Percentiles rank a stretch among this genome's conserved stretches.
Evolutionary conservation across 2,329 filamentous ascomycete genomes (phyloP).

Genomic region (Massarina eburnea): DNA sequence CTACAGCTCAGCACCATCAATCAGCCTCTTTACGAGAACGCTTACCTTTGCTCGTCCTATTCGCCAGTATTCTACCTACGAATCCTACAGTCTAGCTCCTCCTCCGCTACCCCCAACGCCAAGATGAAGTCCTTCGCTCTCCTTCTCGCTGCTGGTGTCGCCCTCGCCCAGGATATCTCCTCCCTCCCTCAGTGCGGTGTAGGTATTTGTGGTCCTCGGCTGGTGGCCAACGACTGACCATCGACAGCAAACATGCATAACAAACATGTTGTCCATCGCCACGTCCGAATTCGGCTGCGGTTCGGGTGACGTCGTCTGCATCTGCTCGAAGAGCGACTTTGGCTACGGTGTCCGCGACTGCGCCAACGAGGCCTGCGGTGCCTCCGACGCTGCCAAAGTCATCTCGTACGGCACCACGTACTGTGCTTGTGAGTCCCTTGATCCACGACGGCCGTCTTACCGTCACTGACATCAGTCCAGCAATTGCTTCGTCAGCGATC

Average conservation of each 20-base stretch:
- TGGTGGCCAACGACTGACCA: not conserved
- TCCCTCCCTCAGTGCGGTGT: conserved; percentile 38
- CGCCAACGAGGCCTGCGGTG: conserved; percentile 44
- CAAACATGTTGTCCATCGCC: conserved; percentile 50
- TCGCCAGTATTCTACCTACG: conserved; percentile 17
- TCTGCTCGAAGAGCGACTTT: conserved; percentile 50
- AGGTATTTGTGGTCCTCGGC: conserved; percentile 17
- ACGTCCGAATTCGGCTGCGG: conserved; percentile 44
- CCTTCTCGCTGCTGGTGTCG: conserved; percentile 39
- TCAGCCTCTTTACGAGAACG: conserved; percentile 4
- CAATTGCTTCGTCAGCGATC: conserved; percentile 9
- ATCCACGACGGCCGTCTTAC: not conserved
- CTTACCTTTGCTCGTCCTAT: conserved; percentile 9
- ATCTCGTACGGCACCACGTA: conserved; percentile 36
- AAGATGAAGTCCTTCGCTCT: conserved; percentile 45
- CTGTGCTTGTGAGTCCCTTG: conserved; percentile 31
- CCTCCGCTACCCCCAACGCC: conserved; percentile 9
- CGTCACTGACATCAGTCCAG: conserved; percentile 6
- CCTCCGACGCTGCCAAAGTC: conserved; percentile 27
- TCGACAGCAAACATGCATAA: conserved; percentile 44
- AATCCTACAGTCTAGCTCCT: conserved; percentile 16
- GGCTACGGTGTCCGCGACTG: conserved; percentile 53
- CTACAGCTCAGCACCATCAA: not conserved
- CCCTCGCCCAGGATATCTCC: conserved; percentile 33
- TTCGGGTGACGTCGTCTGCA: conserved; percentile 43